Conservation (phyloP, 257 asterid genomes). For the Gardenia jasminoides region DNA sequence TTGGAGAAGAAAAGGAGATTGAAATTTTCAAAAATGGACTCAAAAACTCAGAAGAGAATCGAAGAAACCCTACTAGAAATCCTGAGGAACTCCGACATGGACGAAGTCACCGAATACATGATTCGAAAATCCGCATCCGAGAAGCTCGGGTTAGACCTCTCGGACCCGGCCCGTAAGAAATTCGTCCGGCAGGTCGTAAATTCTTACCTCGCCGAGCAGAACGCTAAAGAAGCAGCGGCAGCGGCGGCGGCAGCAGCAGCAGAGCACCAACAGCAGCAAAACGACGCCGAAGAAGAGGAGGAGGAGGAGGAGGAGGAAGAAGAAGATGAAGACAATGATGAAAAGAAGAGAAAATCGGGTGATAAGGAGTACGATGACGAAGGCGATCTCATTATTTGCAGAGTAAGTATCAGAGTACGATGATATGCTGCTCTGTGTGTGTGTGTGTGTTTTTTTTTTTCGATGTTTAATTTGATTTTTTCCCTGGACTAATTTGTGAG, state of each 20-base stretch:
- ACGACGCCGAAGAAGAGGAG: conserved; percentile 40
- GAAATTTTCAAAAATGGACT: conserved; percentile 39
- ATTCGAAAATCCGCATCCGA: conserved; percentile 80
- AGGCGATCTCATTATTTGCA: conserved; percentile 81
- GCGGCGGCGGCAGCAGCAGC: conserved; percentile 23
- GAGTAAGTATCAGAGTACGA: conserved; percentile 40
- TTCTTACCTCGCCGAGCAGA: conserved; percentile 57
- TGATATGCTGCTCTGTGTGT: no score
- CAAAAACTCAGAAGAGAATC: conserved; percentile 52
- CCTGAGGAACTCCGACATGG: conserved; percentile 64
- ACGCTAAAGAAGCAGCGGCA: conserved; percentile 35
- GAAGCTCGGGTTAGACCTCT: conserved; percentile 65
- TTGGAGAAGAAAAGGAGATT: no score
- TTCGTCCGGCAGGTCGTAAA: conserved; percentile 72
- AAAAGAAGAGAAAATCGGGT: conserved; percentile 18
- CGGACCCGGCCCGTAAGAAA: conserved; percentile 61
- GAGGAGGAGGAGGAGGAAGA: conserved; percentile 33
- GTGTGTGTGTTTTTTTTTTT: not conserved
- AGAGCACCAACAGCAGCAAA: conserved; percentile 33
- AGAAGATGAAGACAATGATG: conserved; percentile 26
- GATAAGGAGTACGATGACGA: conserved; percentile 79
- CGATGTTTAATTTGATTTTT: not conserved
- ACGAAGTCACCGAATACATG: conserved; percentile 75
- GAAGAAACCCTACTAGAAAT: conserved; percentile 66
- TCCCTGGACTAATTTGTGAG: conserved; percentile 2